phyloP scores from a whole-genome alignment of 768 basidiomycete species.

The Termitomyces sp. region DNA sequence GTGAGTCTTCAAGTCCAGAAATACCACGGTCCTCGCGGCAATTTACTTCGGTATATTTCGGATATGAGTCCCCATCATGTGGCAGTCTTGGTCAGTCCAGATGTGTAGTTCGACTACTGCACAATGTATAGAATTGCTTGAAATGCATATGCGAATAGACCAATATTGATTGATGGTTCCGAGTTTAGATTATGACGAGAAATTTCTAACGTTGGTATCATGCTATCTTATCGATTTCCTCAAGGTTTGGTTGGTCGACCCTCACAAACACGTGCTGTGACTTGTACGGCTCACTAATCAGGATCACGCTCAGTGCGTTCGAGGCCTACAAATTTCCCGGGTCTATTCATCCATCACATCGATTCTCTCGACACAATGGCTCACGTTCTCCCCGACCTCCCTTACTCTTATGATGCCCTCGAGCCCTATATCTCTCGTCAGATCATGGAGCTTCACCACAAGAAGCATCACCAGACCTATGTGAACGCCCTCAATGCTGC shows the following conservation, averaged over 20 bases:
- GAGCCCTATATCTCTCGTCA: conserved; percentile 86
- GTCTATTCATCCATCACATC: not conserved
- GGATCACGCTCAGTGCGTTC: not conserved
- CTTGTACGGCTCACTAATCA: conserved; percentile 5
- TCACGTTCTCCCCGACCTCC: conserved; percentile 52
- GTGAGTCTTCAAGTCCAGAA: too few relatives aligned
- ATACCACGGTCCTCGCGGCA: not conserved
- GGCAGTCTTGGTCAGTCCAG: not conserved
- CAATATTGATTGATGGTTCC: too few relatives aligned
- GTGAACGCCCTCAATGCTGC: conserved; percentile 89
- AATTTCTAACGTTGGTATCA: too few relatives aligned
- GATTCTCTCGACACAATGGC: conserved; percentile 11
- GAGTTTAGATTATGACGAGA: too few relatives aligned
- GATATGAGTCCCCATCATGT: too few relatives aligned
- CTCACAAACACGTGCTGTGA: not conserved
- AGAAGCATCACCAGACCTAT: conserved; percentile 93
- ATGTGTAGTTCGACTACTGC: too few relatives aligned
- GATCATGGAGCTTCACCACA: conserved; percentile 94
- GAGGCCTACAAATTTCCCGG: not conserved
- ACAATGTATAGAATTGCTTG: too few relatives aligned
- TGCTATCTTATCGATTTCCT: too few relatives aligned
- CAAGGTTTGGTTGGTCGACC: too few relatives aligned
- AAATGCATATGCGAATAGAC: too few relatives aligned
- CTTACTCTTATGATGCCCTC: conserved; percentile 81
- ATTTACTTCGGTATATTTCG: not conserved